These are phyloP conservation scores for Colletotrichum sp. DNA, from an alignment of 2,329 filamentous ascomycete genomes.

Conservation along the genomic window DNA sequence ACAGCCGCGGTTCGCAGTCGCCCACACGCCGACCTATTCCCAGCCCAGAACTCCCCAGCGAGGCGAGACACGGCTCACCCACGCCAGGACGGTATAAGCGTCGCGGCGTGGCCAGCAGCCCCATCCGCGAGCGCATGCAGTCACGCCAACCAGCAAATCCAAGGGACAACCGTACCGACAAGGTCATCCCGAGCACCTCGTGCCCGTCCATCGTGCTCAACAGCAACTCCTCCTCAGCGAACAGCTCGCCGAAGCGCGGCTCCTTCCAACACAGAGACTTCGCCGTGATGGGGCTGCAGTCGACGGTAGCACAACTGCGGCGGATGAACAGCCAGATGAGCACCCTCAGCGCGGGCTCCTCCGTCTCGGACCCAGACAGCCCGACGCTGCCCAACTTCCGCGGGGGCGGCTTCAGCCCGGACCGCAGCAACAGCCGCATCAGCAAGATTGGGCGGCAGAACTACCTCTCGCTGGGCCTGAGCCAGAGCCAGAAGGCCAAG, in stretches of 20 bases:
- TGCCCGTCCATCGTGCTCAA: constrained; percentile 7
- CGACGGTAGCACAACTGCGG: constrained; percentile 55
- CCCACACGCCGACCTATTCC: not conserved
- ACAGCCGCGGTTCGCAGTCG: not conserved
- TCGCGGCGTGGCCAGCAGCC: not conserved
- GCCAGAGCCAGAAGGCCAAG: constrained; percentile 24
- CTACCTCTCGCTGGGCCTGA: constrained; percentile 42
- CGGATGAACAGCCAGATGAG: constrained; percentile 63
- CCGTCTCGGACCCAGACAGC: constrained; percentile 38
- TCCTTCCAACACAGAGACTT: constrained; percentile 4
- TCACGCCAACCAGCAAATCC: not conserved
- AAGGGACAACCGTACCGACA: not conserved
- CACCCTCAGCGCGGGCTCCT: constrained; percentile 45
- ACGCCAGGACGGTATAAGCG: not conserved
- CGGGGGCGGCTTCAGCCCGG: constrained; percentile 42
- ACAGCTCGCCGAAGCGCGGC: not conserved
- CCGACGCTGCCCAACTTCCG: constrained; percentile 43
- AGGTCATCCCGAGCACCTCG: not conserved
- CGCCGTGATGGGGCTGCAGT: constrained; percentile 10
- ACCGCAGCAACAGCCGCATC: constrained; percentile 31
- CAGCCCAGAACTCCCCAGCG: not conserved
- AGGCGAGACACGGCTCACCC: not conserved
- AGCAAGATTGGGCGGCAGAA: constrained; percentile 44
- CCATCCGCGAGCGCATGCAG: not conserved
- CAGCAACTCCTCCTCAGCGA: not conserved